Evolutionary conservation across 2,329 filamentous ascomycete species (phyloP).

Genomic region (Verticillium klebahnii): DNA sequence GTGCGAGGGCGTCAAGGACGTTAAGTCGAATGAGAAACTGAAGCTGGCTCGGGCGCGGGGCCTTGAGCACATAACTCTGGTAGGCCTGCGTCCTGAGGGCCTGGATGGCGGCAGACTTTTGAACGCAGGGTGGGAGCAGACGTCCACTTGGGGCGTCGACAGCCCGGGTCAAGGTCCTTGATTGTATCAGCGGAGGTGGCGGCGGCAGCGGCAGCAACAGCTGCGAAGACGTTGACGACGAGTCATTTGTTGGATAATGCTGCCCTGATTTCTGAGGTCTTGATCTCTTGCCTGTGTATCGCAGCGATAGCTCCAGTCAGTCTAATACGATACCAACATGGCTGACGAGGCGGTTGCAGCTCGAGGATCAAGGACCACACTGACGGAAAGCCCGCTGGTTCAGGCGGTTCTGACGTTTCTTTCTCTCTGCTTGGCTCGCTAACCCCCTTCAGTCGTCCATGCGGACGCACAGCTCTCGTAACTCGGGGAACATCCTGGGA

Average conservation of each 20-base stretch:
- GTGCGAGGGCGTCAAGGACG: conserved; percentile 9
- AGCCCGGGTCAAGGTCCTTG: too few species aligned
- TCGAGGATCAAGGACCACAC: neutral
- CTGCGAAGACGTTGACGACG: too few species aligned
- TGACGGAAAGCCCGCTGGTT: conserved; percentile 10
- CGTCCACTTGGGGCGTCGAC: neutral
- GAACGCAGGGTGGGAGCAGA: neutral
- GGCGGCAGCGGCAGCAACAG: too few species aligned
- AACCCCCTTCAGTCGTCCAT: conserved; percentile 28
- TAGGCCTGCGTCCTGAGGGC: neutral
- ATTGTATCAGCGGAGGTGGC: too few species aligned
- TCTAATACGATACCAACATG: too few species aligned
- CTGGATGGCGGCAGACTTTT: neutral
- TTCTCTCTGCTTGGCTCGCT: conserved; percentile 17
- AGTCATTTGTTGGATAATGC: too few species aligned
- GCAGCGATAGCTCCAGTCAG: too few species aligned
- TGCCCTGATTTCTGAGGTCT: too few species aligned
- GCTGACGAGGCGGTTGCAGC: too few species aligned
- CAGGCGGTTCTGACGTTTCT: conserved; percentile 10
- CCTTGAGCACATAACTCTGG: conserved; percentile 3
- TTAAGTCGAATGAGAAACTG: conserved; percentile 10
- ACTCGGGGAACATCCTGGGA: neutral
- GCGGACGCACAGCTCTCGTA: conserved; percentile 4
- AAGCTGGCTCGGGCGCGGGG: conserved; percentile 5
- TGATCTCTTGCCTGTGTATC: neutral